phyloP scores from a whole-genome alignment of 2,329 filamentous ascomycete species.

The Xylaria arbuscula region DNA sequence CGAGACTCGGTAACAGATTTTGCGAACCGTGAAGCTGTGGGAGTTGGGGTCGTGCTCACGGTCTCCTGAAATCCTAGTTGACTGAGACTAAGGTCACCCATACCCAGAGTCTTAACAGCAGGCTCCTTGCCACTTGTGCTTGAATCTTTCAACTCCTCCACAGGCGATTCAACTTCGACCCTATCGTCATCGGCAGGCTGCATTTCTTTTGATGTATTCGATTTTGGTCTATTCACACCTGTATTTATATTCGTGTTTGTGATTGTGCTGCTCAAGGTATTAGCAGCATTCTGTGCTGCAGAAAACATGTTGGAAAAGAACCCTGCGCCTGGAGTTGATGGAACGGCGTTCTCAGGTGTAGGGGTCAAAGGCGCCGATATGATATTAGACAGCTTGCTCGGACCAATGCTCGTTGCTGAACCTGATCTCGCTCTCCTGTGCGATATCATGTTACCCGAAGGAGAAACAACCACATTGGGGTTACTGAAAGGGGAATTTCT shows the following conservation, averaged over 20 bases:
- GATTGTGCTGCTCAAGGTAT: conserved; percentile 77
- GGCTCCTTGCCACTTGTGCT: conserved; percentile 71
- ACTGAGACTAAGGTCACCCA: conserved; percentile 87
- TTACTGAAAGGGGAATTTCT: conserved; percentile 46
- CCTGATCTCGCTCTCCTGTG: conserved; percentile 68
- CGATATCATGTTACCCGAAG: conserved; percentile 77
- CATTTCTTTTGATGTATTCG: conserved; percentile 50
- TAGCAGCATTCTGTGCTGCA: conserved; percentile 91
- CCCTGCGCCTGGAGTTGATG: conserved; percentile 67
- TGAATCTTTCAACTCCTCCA: conserved; percentile 54
- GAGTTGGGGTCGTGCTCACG: conserved; percentile 65
- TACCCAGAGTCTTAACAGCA: conserved; percentile 88
- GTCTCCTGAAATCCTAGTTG: conserved; percentile 82
- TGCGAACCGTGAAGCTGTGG: conserved; percentile 66
- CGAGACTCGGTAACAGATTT: conserved; percentile 59
- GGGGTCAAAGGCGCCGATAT: conserved; percentile 79
- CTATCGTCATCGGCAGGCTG: conserved; percentile 51
- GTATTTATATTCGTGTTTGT: conserved; percentile 70
- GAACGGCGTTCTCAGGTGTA: conserved; percentile 71
- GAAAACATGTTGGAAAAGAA: conserved; percentile 97
- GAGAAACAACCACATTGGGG: conserved; percentile 68
- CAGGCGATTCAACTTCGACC: conserved; percentile 59
- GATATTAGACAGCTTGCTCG: conserved; percentile 88
- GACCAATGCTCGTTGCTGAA: conserved; percentile 65
- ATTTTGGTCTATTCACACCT: conserved; percentile 59